A percentile compares a stretch with the other conserved stretches of the same genome.
Conservation (phyloP, 73 alveolate genomes). For the Paramecium caudatum region DNA sequence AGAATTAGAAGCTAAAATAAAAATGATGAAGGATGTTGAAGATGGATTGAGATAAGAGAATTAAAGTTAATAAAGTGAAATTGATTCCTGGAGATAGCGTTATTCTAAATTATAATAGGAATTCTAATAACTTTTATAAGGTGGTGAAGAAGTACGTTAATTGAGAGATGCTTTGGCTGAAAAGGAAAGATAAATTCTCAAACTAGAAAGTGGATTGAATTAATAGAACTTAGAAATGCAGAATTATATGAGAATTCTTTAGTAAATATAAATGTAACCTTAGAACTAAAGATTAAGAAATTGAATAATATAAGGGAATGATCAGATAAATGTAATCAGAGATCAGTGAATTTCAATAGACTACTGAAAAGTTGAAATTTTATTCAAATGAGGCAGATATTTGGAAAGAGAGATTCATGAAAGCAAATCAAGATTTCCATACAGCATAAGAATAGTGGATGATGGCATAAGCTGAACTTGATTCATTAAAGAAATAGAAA, state of each 20-base stretch:
- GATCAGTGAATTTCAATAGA: background rate
- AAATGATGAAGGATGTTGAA: conserved; percentile 22
- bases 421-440: conserved; percentile 16
- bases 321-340: background rate
- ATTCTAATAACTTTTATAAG: background rate
- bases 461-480: conserved; percentile 58
- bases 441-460: background rate
- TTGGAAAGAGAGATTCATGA: conserved; percentile 27
- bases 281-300: conserved; percentile 35
- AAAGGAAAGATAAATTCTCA: conserved; percentile 39
- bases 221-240: background rate
- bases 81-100: conserved; percentile 53
- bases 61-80: background rate
- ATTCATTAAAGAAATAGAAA: conserved; percentile 37
- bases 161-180: conserved; percentile 44
- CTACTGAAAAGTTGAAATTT: background rate
- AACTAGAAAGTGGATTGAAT: conserved; percentile 9
- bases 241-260: background rate
- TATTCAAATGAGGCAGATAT: background rate
- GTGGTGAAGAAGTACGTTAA: conserved; percentile 53
- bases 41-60: conserved; percentile 24
- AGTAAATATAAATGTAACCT: background rate
- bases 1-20: conserved; percentile 23
- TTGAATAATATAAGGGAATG: background rate
- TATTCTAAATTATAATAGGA: conserved; percentile 38